Evolutionary conservation across 352 stramenopile species (phyloP).

Genomic region (Phytopythium delawarense): DNA sequence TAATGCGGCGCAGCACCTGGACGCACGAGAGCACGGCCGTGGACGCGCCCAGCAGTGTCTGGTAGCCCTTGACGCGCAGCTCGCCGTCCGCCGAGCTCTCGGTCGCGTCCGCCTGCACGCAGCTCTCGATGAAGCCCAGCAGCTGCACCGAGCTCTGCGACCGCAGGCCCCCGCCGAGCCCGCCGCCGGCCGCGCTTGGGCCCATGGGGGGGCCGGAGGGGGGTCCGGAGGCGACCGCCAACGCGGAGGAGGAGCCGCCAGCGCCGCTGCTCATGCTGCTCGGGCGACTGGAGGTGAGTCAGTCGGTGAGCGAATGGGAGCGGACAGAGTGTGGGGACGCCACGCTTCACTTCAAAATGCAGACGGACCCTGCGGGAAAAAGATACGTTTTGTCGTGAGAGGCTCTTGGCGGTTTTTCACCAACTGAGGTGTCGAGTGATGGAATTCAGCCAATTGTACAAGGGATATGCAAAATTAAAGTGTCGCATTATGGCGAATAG

Average conservation of each 20-base stretch:
- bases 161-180: conserved; percentile 28
- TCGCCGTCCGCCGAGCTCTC: conserved; percentile 65
- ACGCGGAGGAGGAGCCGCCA: not conserved
- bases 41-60: conserved; percentile 63
- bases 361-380: conserved; percentile 1
- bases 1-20: conserved; percentile 74
- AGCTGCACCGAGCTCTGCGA: conserved; percentile 84
- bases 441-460: not conserved
- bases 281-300: not conserved
- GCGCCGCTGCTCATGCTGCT: not conserved
- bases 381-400: conserved; percentile 1
- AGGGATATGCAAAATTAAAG: too few species aligned
- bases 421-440: not conserved
- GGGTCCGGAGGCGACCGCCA: not conserved
- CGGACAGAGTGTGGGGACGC: not conserved
- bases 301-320: not conserved
- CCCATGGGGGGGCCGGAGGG: not conserved
- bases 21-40: conserved; percentile 76
- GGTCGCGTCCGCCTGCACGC: conserved; percentile 28
- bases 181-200: not conserved
- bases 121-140: conserved; percentile 75
- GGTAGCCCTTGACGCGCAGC: conserved; percentile 67
- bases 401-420: not conserved
- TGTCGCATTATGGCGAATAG: not conserved
- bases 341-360: conserved; percentile 4